Evolutionary conservation across 2,329 filamentous ascomycete genomes (phyloP).

Genomic region (Erysiphe neolycopersici): DNA sequence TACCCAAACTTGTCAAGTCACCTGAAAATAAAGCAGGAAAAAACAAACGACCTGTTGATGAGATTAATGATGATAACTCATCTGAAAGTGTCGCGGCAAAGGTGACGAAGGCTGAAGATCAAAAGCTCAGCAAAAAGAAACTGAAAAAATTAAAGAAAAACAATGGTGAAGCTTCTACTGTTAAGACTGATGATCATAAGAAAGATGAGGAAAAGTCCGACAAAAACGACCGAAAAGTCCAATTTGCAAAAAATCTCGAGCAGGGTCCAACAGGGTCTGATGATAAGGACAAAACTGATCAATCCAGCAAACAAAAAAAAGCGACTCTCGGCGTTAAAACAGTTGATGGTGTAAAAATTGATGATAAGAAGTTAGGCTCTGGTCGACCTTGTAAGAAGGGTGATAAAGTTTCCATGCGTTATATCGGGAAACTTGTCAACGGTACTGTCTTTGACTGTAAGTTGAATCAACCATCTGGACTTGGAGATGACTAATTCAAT

Average conservation of each 20-base stretch:
- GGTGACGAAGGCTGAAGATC: slow-evolving; percentile 28
- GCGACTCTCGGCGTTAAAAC: slow-evolving; percentile 43
- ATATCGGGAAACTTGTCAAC: slow-evolving; percentile 89
- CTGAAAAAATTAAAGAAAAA: slow-evolving; percentile 98
- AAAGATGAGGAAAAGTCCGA: slow-evolving; percentile 24
- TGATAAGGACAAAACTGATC: slow-evolving; percentile 19
- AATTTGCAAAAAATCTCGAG: slow-evolving; percentile 97
- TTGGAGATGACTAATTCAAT: neutral
- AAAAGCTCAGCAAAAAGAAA: slow-evolving; percentile 83
- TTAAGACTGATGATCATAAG: slow-evolving; percentile 30
- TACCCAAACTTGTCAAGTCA: slow-evolving; percentile 25
- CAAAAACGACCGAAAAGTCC: slow-evolving; percentile 76
- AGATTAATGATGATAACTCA: slow-evolving; percentile 31
- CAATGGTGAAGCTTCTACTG: slow-evolving; percentile 57
- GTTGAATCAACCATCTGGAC: slow-evolving; percentile 13
- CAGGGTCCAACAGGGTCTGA: slow-evolving; percentile 67
- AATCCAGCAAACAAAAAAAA: slow-evolving; percentile 23
- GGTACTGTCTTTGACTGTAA: slow-evolving; percentile 87
- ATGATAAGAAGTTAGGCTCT: slow-evolving; percentile 79
- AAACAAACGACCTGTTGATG: slow-evolving; percentile 78
- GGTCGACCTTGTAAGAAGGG: slow-evolving; percentile 74
- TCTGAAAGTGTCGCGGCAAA: slow-evolving; percentile 63
- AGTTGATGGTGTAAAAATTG: slow-evolving; percentile 70
- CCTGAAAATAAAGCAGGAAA: slow-evolving; percentile 35
- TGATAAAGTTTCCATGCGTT: slow-evolving; percentile 76